Conservation (phyloP, 2,329 filamentous ascomycete genomes). For the Hymenoscyphus linearis region DNA sequence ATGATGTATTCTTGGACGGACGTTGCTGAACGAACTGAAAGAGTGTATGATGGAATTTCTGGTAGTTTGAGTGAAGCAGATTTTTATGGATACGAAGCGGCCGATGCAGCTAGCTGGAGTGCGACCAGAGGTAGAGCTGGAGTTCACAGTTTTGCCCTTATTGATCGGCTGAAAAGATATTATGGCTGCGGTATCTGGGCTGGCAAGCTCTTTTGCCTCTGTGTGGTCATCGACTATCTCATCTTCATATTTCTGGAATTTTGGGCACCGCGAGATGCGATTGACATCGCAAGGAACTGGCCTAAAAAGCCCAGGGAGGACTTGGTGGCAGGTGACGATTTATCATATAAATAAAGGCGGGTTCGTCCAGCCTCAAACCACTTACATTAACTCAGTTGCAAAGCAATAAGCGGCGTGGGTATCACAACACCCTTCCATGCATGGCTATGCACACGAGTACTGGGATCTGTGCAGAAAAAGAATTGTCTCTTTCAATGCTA, state of each 20-base stretch:
- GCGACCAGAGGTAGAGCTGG: slow-evolving; percentile 63
- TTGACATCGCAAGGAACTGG: slow-evolving; percentile 90
- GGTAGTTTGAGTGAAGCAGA: slow-evolving; percentile 80
- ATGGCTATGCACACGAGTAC: background rate
- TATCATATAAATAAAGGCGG: slow-evolving; percentile 6
- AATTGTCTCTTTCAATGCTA: slow-evolving; percentile 1
- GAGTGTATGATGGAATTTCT: slow-evolving; percentile 90
- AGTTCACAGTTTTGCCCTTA: slow-evolving; percentile 83
- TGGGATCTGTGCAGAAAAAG: background rate
- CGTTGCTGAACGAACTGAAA: slow-evolving; percentile 86
- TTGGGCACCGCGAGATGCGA: slow-evolving; percentile 75
- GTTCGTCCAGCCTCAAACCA: background rate
- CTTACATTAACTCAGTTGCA: background rate
- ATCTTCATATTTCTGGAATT: slow-evolving; percentile 85
- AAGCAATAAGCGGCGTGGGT: background rate
- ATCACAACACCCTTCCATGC: slow-evolving; percentile 3
- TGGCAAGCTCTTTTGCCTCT: slow-evolving; percentile 93
- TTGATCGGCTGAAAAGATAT: slow-evolving; percentile 91
- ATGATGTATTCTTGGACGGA: slow-evolving; percentile 99
- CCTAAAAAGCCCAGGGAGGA: slow-evolving; percentile 59
- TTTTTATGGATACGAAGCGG: slow-evolving; percentile 78
- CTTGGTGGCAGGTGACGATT: slow-evolving; percentile 5
- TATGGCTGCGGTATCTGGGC: slow-evolving; percentile 99
- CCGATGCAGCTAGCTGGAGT: slow-evolving; percentile 56
- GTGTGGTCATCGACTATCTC: slow-evolving; percentile 89